Percentiles rank a stretch among this genome's conserved stretches.
These are phyloP conservation scores for Carpinus fangiana DNA, from an alignment of 306 rosid species.

Conservation along the genomic window DNA sequence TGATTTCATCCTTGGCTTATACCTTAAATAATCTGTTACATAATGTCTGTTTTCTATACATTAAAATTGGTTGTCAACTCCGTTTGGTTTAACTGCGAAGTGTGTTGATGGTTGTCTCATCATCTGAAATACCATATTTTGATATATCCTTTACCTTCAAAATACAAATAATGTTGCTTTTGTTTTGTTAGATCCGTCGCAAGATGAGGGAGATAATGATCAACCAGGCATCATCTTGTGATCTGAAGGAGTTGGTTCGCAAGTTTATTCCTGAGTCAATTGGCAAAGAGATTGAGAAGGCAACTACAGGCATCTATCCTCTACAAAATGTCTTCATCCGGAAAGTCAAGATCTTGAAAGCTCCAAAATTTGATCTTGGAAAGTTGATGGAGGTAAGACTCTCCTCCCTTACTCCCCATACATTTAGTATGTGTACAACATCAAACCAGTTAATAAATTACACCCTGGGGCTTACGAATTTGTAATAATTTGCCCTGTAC, in stretches of 20 bases:
- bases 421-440: not conserved
- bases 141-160: not conserved
- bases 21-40: not conserved
- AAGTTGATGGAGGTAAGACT: slow-evolving; percentile 83
- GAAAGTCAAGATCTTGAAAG: slow-evolving; percentile 90
- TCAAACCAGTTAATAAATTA: not conserved
- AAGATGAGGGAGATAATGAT: slow-evolving; percentile 93
- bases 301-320: slow-evolving; percentile 75
- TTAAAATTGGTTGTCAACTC: not conserved
- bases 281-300: slow-evolving; percentile 92
- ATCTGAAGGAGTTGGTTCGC: slow-evolving; percentile 81
- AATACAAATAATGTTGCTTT: not conserved
- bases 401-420: not conserved
- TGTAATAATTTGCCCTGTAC: not conserved
- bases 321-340: slow-evolving; percentile 81
- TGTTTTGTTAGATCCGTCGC: slow-evolving; percentile 64
- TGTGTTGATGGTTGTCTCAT: not conserved
- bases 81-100: not conserved
- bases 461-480: not conserved
- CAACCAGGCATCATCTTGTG: slow-evolving; percentile 77
- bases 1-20: not conserved
- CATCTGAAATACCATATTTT: not conserved
- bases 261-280: slow-evolving; percentile 88
- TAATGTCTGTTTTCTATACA: not conserved
- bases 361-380: slow-evolving; percentile 94